Evolutionary conservation across 345 rosid genomes (phyloP), one percentile per base, ranked within the genome.

Genomic region (Syzygium aqueum): DNA sequence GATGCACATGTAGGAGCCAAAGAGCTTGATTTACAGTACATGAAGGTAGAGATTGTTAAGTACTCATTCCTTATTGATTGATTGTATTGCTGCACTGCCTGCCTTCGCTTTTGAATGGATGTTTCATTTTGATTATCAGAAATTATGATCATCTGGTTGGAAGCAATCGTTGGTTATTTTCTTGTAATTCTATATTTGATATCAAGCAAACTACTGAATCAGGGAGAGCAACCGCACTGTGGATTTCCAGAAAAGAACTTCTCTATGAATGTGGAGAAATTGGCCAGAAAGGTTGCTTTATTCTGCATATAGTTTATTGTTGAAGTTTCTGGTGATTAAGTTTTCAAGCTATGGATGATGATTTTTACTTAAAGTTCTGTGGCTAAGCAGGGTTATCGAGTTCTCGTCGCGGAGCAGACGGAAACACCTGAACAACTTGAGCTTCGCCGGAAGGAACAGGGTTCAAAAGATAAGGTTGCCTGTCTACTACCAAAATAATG

Each of bases 211-310:
- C 15, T 63, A 23, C 85, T 56, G 56, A 28, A 43, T 46, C 84
- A 97, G 99, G 99, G 99, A 85, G 99, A 95, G 56, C 99, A 97
- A 90, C 99, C 99, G 83, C 99, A 97, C 88, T 97, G 99, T 94
- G 99, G 99, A 86, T 97, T 97, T 93, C 99, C 99, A 8, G 99
- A 97, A 93, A 95, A 87, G 89, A 97, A 96, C 92, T 97, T 95
- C 90, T 93, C 97, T 51, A 89, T 95, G 94, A 95, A 97, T 90
- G 92, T 93, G 51, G 98, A 96, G 93, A 97, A 96, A 92, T 91
- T 97, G 91, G 99, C 98, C 84, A 89, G 92, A 91, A 97, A 97
- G 99, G 99, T 97, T 90, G 63, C 86, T 87, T 52, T 83, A 51
- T 87, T 53, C 86, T 88, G 82, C 86, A 53, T 73, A 54, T 61